A percentile compares a stretch with the other conserved stretches of the same genome.
Evolutionary conservation across 176 grass and related monocot species (phyloP).

Genomic region (Leersia perrieri): DNA sequence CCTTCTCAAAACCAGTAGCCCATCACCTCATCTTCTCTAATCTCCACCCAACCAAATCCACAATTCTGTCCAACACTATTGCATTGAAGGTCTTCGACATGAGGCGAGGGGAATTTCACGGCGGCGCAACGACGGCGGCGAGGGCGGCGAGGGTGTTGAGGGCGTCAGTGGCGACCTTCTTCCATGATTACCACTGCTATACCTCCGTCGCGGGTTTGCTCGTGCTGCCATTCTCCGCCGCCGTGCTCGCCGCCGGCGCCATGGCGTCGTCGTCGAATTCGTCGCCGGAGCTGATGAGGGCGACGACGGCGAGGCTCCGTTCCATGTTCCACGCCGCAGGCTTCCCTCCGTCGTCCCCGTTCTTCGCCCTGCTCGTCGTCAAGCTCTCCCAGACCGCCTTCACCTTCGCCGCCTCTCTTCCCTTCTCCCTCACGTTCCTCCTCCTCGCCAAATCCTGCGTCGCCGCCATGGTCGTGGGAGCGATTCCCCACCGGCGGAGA

Average conservation of each 20-base stretch:
- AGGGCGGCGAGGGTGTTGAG: conserved; percentile 56
- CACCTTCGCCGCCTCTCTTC: conserved; percentile 58
- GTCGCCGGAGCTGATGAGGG: conserved; percentile 17
- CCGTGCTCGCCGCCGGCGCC: conserved; percentile 51
- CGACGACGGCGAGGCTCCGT: conserved; percentile 46
- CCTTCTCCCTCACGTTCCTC: conserved; percentile 63
- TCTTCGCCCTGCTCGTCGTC: conserved; percentile 69
- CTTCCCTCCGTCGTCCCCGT: conserved; percentile 61
- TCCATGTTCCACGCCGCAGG: conserved; percentile 68
- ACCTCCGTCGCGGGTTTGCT: conserved; percentile 66
- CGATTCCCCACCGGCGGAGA: too few relatives aligned
- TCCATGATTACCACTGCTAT: conserved; percentile 70
- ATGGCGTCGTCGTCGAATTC: conserved; percentile 18
- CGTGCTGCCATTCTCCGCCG: conserved; percentile 55
- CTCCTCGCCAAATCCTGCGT: conserved; percentile 78
- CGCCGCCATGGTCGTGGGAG: conserved; percentile 51
- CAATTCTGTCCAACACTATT: conserved; percentile 13
- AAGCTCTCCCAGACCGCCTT: conserved; percentile 84
- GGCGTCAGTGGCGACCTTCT: conserved; percentile 51
- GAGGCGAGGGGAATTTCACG: conserved; percentile 19
- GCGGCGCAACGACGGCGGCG: conserved; percentile 29
- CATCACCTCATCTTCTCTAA: conserved; percentile 5
- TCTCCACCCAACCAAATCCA: conserved; percentile 33
- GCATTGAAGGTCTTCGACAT: conserved; percentile 12
- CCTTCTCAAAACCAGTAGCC: neutral